Percentiles rank a stretch among this genome's conserved stretches.
Conservation (phyloP, 345 rosid species). For the Salix brachista region DNA sequence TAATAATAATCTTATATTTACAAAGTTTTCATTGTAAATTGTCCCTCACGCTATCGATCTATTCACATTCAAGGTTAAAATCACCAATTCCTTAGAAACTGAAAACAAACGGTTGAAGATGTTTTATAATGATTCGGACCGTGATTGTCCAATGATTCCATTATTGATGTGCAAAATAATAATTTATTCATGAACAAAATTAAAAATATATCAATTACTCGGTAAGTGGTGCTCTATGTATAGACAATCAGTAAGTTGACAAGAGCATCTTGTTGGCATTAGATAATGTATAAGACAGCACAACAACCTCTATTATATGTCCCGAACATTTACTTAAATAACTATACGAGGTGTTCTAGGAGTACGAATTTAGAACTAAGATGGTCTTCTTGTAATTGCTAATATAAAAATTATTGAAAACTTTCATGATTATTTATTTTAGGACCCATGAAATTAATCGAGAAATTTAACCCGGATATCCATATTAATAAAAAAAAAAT, state of each 20-base stretch:
- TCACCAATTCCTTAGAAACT: no score
- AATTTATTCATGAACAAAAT: neutral
- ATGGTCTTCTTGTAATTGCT: no score
- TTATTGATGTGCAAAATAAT: neutral
- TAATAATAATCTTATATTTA: no score
- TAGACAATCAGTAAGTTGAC: neutral
- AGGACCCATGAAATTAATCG: accelerated
- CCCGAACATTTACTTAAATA: slow-evolving; percentile 11
- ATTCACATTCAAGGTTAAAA: no score
- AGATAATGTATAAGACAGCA: neutral
- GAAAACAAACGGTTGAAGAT: no score
- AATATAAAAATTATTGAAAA: no score
- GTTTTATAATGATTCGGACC: neutral
- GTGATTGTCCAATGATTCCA: neutral
- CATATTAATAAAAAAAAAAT: neutral
- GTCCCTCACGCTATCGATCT: no score
- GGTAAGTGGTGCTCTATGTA: neutral
- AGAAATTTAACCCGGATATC: accelerated
- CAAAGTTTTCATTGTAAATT: no score
- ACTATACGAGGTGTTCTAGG: no score
- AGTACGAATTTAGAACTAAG: no score
- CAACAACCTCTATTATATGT: slow-evolving; percentile 4
- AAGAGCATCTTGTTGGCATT: slow-evolving; percentile 5
- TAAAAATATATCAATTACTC: neutral
- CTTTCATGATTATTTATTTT: no score